A percentile compares a stretch with the other conserved stretches of the same genome.
phyloP scores from a whole-genome alignment of 257 asterid species.

The Voacanga thouarsii region DNA sequence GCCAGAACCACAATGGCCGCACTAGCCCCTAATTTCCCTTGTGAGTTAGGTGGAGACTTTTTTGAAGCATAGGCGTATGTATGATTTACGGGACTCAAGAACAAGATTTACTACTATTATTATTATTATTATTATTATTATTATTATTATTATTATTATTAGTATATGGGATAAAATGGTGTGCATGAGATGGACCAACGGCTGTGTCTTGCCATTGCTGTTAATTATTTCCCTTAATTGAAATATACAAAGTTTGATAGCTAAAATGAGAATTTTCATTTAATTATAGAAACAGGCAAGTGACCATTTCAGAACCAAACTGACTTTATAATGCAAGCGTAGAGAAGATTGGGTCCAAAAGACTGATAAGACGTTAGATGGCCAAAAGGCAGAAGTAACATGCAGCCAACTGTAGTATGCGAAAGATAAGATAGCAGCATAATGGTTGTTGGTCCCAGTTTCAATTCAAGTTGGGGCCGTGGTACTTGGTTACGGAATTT shows the following conservation, averaged over 20 bases:
- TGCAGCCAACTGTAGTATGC: slow-evolving; percentile 22
- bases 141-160: neutral
- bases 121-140: too few relatives aligned
- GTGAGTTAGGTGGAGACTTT: too few relatives aligned
- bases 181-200: neutral
- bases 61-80: too few relatives aligned
- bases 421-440: neutral
- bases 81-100: too few relatives aligned
- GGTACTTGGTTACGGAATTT: slow-evolving; percentile 20
- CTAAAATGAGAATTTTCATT: neutral
- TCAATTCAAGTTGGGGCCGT: neutral
- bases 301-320: neutral
- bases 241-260: neutral
- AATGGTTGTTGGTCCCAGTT: neutral
- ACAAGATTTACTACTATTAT: too few relatives aligned
- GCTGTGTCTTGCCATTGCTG: neutral
- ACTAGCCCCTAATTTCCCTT: too few relatives aligned
- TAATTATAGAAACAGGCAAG: neutral
- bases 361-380: slow-evolving; percentile 8
- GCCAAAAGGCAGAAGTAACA: slow-evolving; percentile 17
- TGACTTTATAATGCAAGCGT: neutral
- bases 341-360: slow-evolving; percentile 7
- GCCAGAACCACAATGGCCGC: too few relatives aligned
- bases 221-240: neutral
- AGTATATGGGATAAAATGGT: neutral